Evolutionary conservation across 2,329 filamentous ascomycete species (phyloP).

Genomic region (Colletotrichum horii): DNA sequence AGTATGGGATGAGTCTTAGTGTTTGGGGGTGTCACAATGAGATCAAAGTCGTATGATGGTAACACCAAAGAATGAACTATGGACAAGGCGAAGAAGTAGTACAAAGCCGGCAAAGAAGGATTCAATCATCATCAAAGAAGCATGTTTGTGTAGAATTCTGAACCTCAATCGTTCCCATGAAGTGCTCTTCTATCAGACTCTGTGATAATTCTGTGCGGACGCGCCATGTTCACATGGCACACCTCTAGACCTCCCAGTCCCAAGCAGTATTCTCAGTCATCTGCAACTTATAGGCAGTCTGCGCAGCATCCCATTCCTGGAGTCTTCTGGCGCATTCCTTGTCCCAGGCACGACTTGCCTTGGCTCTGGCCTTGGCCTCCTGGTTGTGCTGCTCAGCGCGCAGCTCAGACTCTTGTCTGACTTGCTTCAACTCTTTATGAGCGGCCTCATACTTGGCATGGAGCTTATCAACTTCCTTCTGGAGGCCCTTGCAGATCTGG

Average conservation of each 20-base stretch:
- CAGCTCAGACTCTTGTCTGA: not conserved
- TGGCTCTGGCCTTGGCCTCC: not conserved
- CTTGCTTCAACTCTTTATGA: not conserved
- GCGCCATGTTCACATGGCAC: not conserved
- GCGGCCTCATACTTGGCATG: not conserved
- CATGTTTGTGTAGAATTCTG: not conserved
- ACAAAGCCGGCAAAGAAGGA: not conserved
- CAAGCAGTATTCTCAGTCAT: not conserved
- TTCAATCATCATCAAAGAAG: not conserved
- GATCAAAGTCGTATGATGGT: not conserved
- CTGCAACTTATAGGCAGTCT: not conserved
- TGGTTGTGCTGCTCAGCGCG: not conserved
- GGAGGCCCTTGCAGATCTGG: accelerated
- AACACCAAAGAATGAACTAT: not conserved
- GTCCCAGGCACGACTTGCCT: not conserved
- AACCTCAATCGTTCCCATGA: not conserved
- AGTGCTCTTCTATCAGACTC: not conserved
- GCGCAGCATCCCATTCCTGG: not conserved
- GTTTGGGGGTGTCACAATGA: not conserved
- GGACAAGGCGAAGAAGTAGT: not conserved
- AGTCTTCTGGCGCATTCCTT: not conserved
- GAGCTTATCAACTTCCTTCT: not conserved
- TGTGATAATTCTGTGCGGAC: not conserved
- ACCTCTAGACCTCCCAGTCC: not conserved
- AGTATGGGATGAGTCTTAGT: not conserved